Evolutionary conservation across 2,329 filamentous ascomycete genomes (phyloP), one percentile per base, ranked within the genome.

Genomic region (Blastomyces silverae): DNA sequence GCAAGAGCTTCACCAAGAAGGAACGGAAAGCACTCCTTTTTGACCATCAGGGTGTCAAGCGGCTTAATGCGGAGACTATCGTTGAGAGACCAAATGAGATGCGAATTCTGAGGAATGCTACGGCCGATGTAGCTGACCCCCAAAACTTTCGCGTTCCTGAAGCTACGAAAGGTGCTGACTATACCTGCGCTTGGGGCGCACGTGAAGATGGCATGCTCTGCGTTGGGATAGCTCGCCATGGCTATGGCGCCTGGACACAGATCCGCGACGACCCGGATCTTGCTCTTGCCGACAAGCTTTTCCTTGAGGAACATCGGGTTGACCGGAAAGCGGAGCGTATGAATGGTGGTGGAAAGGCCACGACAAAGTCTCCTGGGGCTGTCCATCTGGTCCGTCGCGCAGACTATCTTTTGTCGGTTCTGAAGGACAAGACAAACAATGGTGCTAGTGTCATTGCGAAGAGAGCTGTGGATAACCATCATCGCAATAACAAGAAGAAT

Each of bases 171-270:
- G 87, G 89, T 28, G 92, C 94, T 2, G 89, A 91, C 72, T 99
- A 97, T 77, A 90, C 88, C 56, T 97, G 92, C 73, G 82, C 90
- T 34, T 99, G 94, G 94, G 92, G 92, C 62, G 87, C 91, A 1
- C 88, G 89, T 67, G 94, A 99, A 77, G 94, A 99, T 74, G 94
- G 91, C 62, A 99, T 99, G 94, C 87, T 99, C 59, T 89, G 95
- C 64, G 86, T 97, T 52, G 94, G 94, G 66, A 96, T 99, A 69
- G 88, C 92, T 70, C 87, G 89, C 64, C 93, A 99, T 73, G 94
- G 94, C 1, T 97, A 96, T 73, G 95, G 95, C 64, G 92, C 93
- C 2, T 99, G 94, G 94, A 85, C 89, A 1, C 89, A 92, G 70
- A 97, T 99, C 71, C 88, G 94, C 7, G 94, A 99, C 70, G 94